These are phyloP conservation scores for Aspergillus neoniger DNA, from an alignment of 2,329 filamentous ascomycete genomes.

Conservation along the genomic window DNA sequence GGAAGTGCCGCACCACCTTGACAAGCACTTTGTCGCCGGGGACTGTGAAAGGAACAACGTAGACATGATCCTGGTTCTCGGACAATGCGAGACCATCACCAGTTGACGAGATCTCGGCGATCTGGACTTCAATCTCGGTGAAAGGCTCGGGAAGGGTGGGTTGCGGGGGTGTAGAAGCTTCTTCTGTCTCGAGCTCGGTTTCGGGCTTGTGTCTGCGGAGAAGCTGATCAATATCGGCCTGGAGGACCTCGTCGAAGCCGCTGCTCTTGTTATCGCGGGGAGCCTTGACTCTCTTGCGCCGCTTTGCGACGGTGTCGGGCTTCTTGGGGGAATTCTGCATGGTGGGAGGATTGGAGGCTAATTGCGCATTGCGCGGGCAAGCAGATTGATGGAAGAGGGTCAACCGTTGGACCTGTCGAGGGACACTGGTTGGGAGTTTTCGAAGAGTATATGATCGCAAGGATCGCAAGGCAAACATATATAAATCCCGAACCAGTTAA, in stretches of 20 bases:
- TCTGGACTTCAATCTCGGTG: conserved; percentile 77
- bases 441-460: conserved; percentile 3
- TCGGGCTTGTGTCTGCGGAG: conserved; percentile 36
- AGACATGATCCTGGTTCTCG: conserved; percentile 68
- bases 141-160: conserved; percentile 63
- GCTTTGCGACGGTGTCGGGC: conserved; percentile 27
- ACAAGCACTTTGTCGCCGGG: conserved; percentile 80
- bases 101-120: conserved; percentile 81
- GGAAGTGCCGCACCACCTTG: conserved; percentile 74
- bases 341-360: conserved; percentile 17
- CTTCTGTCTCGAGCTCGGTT: conserved; percentile 29
- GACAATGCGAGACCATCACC: conserved; percentile 83
- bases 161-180: conserved; percentile 24
- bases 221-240: conserved; percentile 58
- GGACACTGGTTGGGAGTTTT: conserved; percentile 6
- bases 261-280: conserved; percentile 64
- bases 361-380: conserved; percentile 23
- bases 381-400: conserved; percentile 12
- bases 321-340: conserved; percentile 34
- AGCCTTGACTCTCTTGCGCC: conserved; percentile 53
- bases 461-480: conserved; percentile 16
- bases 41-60: conserved; percentile 83
- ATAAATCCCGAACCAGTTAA: background rate
- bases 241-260: conserved; percentile 67
- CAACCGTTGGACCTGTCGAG: conserved; percentile 10